Base-by-base conservation (phyloP, 2,329 filamentous ascomycete genomes). In the Juglanconis juglandina region DNA sequence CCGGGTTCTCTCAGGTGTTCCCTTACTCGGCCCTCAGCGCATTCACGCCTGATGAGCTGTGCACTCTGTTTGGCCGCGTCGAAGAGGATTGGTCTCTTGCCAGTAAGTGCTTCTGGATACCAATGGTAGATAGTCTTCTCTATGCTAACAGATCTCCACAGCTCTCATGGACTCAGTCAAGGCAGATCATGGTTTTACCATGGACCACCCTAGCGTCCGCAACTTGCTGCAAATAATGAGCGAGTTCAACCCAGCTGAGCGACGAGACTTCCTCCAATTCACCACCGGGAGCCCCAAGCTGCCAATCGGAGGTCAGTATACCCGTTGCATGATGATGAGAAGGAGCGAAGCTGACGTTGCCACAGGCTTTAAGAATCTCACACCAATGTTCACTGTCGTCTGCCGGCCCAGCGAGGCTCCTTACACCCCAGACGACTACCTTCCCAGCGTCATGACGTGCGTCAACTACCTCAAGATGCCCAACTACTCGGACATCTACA, bases 391-490 rank as follows among this genome's bases (percentile, higher is more conserved):
- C 73, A 99, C 95, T 3, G 95, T 99, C 64, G 95, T 99, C 48
- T 98, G 95, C 82, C 97, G 97, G 75, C 94, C 94, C n/a, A 96
- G 91, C 74, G 95, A 99, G 71, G 87, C 92, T 14, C 95, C 95
- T 1, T 95, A 93, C 73, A 89, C 88, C 3, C 94, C 94, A 4
- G 95, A 99, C 71, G 95, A 99, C 77, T 99, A 98, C 70, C 83
- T 99, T n/a, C 95, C 96, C 11, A 98, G 93, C 72, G 96, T 99
- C 73, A 99, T 99, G 96, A 99, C 96, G 10, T 99, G 96, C 73
- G 95, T 96, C 76, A 99, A 99, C 75, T 99, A 99, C 73, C 86
- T 99, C 69, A 99, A 99, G 77, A 83, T 99, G 70, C 95, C 95
- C 24, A 92, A 99, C 75, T 99, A 99, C 76, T 94, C 87, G 66